phyloP scores from a whole-genome alignment of 768 basidiomycete species.

The Punctularia strigosozonata region DNA sequence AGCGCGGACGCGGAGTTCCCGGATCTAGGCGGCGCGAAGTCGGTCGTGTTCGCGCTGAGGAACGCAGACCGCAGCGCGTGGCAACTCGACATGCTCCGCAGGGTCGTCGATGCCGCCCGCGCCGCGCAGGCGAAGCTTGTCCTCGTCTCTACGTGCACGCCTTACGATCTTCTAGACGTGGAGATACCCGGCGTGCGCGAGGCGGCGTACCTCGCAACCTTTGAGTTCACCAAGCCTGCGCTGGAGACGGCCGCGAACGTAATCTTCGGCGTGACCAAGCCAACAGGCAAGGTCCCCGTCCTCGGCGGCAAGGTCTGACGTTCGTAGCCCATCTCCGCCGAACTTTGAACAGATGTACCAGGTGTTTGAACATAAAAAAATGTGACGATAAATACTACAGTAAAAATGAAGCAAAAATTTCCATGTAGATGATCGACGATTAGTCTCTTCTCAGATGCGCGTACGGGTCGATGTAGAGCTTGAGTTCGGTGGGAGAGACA shows the following conservation, averaged over 20 bases:
- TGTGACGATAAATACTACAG: too few species aligned
- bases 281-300: conserved; percentile 20
- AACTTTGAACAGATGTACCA: too few species aligned
- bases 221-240: conserved; percentile 46
- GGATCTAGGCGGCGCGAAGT: conserved; percentile 6
- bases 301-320: too few species aligned
- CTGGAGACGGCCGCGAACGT: conserved; percentile 31
- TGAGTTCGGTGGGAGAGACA: too few species aligned
- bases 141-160: conserved; percentile 45
- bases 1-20: conserved; percentile 7
- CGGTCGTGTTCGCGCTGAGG: conserved; percentile 43
- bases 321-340: too few species aligned
- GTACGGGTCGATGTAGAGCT: too few species aligned
- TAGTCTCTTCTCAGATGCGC: too few species aligned
- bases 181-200: conserved; percentile 14
- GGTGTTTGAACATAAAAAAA: too few species aligned
- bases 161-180: conserved; percentile 41
- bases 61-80: conserved; percentile 42
- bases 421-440: too few species aligned
- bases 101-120: conserved; percentile 13
- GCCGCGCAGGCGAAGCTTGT: conserved; percentile 23
- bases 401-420: too few species aligned
- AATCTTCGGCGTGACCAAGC: conserved; percentile 27
- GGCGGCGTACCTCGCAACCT: conserved; percentile 34
- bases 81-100: conserved; percentile 34